Evolutionary conservation across 2,329 filamentous ascomycete genomes (phyloP), one percentile per base, ranked within the genome.

Genomic region (Colletotrichum echinochloae): DNA sequence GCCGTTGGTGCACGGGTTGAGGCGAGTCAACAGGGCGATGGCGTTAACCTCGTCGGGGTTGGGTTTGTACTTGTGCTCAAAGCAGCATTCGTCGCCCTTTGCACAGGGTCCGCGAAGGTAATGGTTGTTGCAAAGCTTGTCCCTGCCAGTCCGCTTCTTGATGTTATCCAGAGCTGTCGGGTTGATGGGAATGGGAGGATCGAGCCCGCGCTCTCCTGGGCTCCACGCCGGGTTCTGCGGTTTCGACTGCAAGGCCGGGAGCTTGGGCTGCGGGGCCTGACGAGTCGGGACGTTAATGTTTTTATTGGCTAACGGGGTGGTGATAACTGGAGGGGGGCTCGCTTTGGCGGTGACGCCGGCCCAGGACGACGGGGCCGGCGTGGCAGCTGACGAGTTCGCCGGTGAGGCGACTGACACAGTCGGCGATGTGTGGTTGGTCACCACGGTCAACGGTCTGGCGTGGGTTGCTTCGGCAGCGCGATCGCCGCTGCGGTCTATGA

Each of bases 101-200:
- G 81, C 76, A 73, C 89, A 91, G 0, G 85, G 85, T 0, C 87
- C 88, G 23, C 87, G 83, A 37, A 91, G 82, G 74, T 88, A 90
- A 74, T 89, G 87, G 59, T 88, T 88, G 76, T 90, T 90, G 81
- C 89, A 91, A 9, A 90, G 79, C 77, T 90, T 90, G 71, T 86
- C 83, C 73, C 79, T 80, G 39, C 85, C 85, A 65, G 84, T 86
- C 68, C 88, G 82, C 75, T 84, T 87, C 80, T 88, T 89, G 74
- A 90, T 83, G 28, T 78, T 81, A 18, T 90, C 88, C 70, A 90
- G 77, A 9, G 83, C 83, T 1, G 76, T 71, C 52, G 78, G 75
- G 66, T 84, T 86, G 28, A 87, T 80, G 2, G 78, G 78, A 37
- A 90, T 84, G 1, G 84, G 81, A 23, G 83, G 79, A 67, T 91